phyloP scores from a whole-genome alignment of 305 asterid genomes.

The Plantago coronopus region DNA sequence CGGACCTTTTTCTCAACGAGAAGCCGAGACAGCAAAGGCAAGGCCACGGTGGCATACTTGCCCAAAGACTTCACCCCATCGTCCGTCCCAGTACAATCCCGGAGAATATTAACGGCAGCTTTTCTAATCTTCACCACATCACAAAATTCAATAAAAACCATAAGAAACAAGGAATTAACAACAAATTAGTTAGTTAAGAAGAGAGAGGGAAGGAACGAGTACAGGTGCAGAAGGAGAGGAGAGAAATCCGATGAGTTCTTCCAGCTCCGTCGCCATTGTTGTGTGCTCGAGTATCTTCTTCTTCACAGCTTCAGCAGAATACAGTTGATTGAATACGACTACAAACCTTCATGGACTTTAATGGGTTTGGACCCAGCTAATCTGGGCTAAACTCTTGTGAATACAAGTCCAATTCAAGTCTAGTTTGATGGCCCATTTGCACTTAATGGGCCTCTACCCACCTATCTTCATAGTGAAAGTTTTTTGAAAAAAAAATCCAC shows the following conservation, averaged over 20 bases:
- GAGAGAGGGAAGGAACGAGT: slow-evolving; percentile 1
- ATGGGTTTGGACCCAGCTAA: no score
- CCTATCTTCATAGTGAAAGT: no score
- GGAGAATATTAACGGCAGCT: slow-evolving; percentile 71
- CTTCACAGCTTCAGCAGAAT: no score
- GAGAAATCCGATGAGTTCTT: slow-evolving; percentile 82
- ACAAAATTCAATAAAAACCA: not conserved
- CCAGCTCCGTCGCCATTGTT: slow-evolving; percentile 86
- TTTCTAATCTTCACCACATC: slow-evolving; percentile 51
- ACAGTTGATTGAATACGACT: no score
- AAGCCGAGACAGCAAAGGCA: slow-evolving; percentile 61
- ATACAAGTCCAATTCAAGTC: no score
- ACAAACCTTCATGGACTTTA: no score
- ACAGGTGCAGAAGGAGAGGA: slow-evolving; percentile 79
- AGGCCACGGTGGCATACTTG: slow-evolving; percentile 42
- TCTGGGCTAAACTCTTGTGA: no score
- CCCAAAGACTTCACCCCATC: slow-evolving; percentile 76
- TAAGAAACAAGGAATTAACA: slow-evolving; percentile 10
- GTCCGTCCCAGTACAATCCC: slow-evolving; percentile 91
- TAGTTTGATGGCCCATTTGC: no score
- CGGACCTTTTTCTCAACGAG: slow-evolving; percentile 70
- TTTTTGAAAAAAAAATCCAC: no score
- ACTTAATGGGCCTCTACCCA: no score
- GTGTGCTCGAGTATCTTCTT: not conserved
- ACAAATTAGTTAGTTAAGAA: not conserved